Conservation (phyloP, 2,329 filamentous ascomycete species). For the Zymoseptoria passerinii region DNA sequence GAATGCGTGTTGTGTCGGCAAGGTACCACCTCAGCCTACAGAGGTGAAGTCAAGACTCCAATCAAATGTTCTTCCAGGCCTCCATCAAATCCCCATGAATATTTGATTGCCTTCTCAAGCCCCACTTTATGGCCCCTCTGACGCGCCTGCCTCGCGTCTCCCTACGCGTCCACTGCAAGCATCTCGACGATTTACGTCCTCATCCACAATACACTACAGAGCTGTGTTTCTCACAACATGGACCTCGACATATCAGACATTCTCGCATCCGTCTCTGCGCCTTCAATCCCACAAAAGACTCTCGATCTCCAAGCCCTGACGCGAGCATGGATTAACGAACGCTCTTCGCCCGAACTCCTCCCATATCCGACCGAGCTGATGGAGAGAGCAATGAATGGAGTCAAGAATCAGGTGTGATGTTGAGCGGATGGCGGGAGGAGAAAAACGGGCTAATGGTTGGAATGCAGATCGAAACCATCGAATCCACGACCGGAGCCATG, state of each 20-base stretch:
- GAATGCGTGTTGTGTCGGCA: neutral
- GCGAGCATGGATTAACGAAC: conserved; percentile 86
- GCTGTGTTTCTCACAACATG: conserved; percentile 10
- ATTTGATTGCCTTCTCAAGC: no score
- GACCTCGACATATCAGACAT: conserved; percentile 43
- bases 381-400: conserved; percentile 65
- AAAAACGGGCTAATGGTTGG: neutral
- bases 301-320: conserved; percentile 83
- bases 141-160: neutral
- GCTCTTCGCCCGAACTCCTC: conserved; percentile 81
- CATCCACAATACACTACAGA: neutral
- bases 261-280: conserved; percentile 41
- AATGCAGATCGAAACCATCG: conserved; percentile 31
- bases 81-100: no score
- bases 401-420: conserved; percentile 19
- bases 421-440: neutral
- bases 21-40: neutral
- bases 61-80: neutral
- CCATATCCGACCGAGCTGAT: conserved; percentile 70
- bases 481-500: conserved; percentile 66
- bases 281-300: conserved; percentile 46
- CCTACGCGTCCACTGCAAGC: neutral
- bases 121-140: neutral
- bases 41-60: neutral
- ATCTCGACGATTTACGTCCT: neutral